phyloP scores from a whole-genome alignment of 2,329 filamentous ascomycete species.

The Penicillium corylophilum region DNA sequence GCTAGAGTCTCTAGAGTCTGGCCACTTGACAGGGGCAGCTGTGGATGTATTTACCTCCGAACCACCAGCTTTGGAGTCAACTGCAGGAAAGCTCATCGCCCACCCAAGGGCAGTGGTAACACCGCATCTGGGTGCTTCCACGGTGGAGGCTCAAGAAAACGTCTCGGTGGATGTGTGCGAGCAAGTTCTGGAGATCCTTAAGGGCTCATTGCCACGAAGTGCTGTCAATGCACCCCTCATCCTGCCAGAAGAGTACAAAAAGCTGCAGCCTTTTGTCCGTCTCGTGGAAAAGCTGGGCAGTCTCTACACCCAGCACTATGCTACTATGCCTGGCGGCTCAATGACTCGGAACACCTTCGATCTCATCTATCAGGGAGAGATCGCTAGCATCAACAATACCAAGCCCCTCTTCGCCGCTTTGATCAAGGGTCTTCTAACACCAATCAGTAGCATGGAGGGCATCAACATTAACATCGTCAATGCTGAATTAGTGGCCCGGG shows the following conservation, averaged over 20 bases:
- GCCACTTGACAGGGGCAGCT: conserved; percentile 72
- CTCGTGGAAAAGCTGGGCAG: conserved; percentile 77
- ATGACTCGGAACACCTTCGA: conserved; percentile 69
- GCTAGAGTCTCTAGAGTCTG: conserved; percentile 66
- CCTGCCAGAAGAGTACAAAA: conserved; percentile 74
- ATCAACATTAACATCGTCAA: conserved; percentile 81
- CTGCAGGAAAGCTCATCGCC: conserved; percentile 62
- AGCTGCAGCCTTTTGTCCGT: conserved; percentile 71
- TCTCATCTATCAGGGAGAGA: conserved; percentile 72
- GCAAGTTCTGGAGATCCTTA: conserved; percentile 72
- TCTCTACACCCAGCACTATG: conserved; percentile 75
- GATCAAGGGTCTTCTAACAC: conserved; percentile 71
- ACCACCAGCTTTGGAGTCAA: conserved; percentile 63
- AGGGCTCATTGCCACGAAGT: conserved; percentile 69
- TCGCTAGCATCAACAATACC: conserved; percentile 70
- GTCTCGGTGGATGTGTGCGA: conserved; percentile 80
- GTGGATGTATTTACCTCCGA: conserved; percentile 79
- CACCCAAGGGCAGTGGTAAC: conserved; percentile 75
- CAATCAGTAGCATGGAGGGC: conserved; percentile 65
- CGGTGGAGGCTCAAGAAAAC: conserved; percentile 79
- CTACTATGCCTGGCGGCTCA: conserved; percentile 32
- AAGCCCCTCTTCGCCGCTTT: conserved; percentile 76
- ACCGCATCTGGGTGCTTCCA: conserved; percentile 76
- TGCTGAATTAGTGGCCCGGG: conserved; percentile 69
- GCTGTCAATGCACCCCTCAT: conserved; percentile 82